Evolutionary conservation across 139 green algal species (phyloP).

Genomic region (Pleodorina starrii): DNA sequence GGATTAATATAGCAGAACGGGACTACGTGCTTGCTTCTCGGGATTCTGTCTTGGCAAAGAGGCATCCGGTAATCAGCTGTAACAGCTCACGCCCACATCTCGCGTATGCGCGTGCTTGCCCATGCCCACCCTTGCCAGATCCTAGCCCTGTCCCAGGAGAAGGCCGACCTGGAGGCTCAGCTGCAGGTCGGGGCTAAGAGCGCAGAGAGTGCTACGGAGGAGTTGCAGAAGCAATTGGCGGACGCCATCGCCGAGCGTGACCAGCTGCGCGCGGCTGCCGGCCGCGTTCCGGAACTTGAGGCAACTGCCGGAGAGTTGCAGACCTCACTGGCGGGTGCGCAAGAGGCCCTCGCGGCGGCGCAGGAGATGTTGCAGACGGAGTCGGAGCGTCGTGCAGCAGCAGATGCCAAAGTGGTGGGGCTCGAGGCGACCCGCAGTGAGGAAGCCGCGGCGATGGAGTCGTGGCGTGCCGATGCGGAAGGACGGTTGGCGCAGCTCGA

Average conservation of each 20-base stretch:
- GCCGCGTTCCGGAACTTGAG: slow-evolving; percentile 25
- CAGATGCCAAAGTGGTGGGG: background rate
- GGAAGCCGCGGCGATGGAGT: background rate
- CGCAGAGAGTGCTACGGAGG: background rate
- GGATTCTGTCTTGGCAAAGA: no score
- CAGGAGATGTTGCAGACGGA: background rate
- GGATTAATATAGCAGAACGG: no score
- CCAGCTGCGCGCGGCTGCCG: background rate
- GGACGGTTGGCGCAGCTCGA: background rate
- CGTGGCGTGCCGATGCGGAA: background rate
- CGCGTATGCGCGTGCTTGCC: no score
- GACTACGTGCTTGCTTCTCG: no score
- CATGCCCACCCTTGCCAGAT: no score
- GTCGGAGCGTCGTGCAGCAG: background rate
- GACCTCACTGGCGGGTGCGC: background rate
- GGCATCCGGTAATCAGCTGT: background rate
- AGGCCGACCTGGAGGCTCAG: slow-evolving; percentile 26
- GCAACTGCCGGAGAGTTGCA: background rate
- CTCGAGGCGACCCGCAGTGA: background rate
- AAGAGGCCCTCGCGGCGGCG: background rate
- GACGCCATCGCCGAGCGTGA: background rate
- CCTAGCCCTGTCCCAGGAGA: slow-evolving; percentile 13
- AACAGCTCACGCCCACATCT: no score
- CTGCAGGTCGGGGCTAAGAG: background rate
- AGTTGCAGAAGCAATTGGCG: slow-evolving; percentile 11